Conservation (phyloP, 805 yeast species). For the Hanseniaspora taiwanica region DNA sequence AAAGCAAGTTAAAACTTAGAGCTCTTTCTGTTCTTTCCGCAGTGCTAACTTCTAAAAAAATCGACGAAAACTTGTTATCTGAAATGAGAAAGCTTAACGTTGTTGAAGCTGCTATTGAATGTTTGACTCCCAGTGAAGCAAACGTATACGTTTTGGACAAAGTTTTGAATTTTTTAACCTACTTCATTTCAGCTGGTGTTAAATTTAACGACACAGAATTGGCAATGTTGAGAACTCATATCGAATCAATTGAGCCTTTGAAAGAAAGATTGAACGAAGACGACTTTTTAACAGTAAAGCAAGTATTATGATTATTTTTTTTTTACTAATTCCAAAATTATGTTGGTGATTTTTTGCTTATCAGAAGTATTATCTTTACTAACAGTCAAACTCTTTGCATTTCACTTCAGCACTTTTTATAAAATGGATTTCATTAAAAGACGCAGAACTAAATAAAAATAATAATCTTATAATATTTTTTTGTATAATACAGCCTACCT, state of each 20-base stretch:
- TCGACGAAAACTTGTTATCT: conserved; percentile 25
- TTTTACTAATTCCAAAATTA: neutral
- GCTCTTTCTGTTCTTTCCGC: conserved; percentile 14
- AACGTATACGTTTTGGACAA: conserved; percentile 43
- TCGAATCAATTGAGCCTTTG: conserved; percentile 28
- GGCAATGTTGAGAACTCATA: conserved; percentile 23
- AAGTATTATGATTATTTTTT: conserved; percentile 22
- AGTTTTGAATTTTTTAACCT: conserved; percentile 36
- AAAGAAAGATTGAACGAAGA: conserved; percentile 41
- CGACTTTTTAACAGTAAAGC: conserved; percentile 37
- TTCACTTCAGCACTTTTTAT: conserved; percentile 7
- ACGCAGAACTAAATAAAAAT: conserved; percentile 4
- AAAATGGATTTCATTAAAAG: conserved; percentile 7
- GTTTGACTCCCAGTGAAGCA: conserved; percentile 14
- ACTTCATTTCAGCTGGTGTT: conserved; percentile 32
- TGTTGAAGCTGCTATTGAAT: conserved; percentile 17
- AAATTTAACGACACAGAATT: conserved; percentile 34
- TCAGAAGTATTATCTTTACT: too few species aligned
- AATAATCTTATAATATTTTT: neutral
- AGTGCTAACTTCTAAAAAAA: conserved; percentile 38
- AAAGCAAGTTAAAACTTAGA: conserved; percentile 28
- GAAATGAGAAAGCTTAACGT: conserved; percentile 24
- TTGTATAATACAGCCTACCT: neutral
- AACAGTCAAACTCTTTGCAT: conserved; percentile 10
- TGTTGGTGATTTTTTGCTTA: too few species aligned